Percentiles rank a stretch among this genome's conserved stretches.
Evolutionary conservation across 139 green algal genomes (phyloP).

Genomic region (Tetradesmus lagerheimii): DNA sequence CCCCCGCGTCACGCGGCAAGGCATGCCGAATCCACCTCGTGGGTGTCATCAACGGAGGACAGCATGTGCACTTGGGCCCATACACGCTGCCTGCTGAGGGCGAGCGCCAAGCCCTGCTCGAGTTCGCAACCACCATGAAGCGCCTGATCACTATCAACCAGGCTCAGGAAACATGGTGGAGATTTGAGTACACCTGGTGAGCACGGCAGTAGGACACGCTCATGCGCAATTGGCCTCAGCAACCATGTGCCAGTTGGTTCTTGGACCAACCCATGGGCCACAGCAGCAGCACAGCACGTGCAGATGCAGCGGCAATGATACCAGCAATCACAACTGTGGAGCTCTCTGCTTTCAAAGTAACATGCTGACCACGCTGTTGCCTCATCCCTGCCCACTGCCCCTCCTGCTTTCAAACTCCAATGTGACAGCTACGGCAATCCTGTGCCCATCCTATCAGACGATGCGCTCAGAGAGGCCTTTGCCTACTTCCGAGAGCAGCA

Average conservation of each 20-base stretch:
- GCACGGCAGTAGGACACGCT: background rate
- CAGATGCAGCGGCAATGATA: background rate
- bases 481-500: constrained; percentile 33
- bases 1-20: background rate
- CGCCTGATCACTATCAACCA: background rate
- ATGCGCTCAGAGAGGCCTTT: constrained; percentile 34
- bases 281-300: background rate
- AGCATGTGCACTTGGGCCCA: constrained; percentile 1
- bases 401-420: background rate
- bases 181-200: constrained; percentile 40
- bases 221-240: background rate
- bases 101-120: background rate
- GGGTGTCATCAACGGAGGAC: background rate
- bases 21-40: background rate
- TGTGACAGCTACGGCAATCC: constrained; percentile 26
- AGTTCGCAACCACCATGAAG: constrained; percentile 28
- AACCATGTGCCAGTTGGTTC: background rate
- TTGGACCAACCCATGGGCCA: background rate
- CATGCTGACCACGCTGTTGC: background rate
- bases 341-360: no score
- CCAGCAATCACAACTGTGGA: no score
- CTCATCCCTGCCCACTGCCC: background rate
- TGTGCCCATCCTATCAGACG: constrained; percentile 36
- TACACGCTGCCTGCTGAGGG: background rate
- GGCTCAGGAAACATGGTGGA: constrained; percentile 30